Evolutionary conservation across 1,284 basidiomycete genomes (phyloP), one percentile per base, ranked within the genome.

Genomic region (Naganishia cerealis): DNA sequence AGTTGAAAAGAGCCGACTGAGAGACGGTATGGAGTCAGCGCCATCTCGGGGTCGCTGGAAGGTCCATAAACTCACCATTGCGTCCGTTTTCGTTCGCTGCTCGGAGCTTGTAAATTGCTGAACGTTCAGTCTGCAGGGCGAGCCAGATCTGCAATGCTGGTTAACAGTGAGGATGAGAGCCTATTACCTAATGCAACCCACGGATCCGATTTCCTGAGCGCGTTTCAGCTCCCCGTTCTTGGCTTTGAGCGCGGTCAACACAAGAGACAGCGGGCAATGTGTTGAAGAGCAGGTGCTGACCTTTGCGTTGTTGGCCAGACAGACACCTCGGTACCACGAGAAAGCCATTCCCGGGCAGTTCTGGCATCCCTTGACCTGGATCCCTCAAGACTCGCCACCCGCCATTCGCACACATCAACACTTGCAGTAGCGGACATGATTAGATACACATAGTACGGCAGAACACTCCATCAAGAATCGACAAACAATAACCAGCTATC

Each of bases 1-100:
- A 99, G 83, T 97, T 95, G 87, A 99, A 97, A 43, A 99, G 85
- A 8, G 96, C 95, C 55, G 94, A 95, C 94, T 97, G 50, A 2
- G 13, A 50, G 21, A 8, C 21, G 46, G 46, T 50, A 24, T 21
- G 21, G n/a, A 24, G 24, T 50, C 21, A 50, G 46, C 13, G 10
- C 24, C 46, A 24, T 21, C 46, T 9, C 8, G 46, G 5, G 9
- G 21, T 50, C 46, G 7, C n/a, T 50, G 46, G 9, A 8, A 50
- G n/a, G 7, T 5, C 5, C 24, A 3, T 1, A 50, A 1, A 24
- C 46, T 50, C 4, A 50, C 46, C 46, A 50, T 50, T 24, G 46
- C 21, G 46, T 24, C 46, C 46, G n/a, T 50, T 21, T 50, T 50
- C 24, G n/a, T 50, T n/a, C 24, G 7, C 16, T 7, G 24, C n/a